Conservation (phyloP, 202 grass and related monocot genomes). For the Bolboschoenoplectus hybrid region DNA sequence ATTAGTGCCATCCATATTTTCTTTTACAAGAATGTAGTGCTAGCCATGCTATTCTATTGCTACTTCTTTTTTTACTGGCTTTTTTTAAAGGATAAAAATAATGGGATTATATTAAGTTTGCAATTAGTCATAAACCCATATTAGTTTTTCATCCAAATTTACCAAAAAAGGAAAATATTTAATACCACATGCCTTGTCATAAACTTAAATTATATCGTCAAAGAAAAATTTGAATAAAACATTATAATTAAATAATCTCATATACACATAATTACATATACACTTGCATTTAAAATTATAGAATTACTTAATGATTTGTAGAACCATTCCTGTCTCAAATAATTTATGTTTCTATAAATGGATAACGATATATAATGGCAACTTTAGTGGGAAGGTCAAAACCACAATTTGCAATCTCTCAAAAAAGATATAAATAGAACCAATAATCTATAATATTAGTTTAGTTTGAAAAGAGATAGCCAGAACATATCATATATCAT, state of each 20-base stretch:
- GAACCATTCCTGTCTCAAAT: background rate
- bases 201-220: background rate
- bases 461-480: slow-evolving; percentile 15
- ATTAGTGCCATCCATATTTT: background rate
- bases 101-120: background rate
- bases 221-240: slow-evolving; percentile 13
- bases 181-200: background rate
- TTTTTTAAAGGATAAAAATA: background rate
- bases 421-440: slow-evolving; percentile 20
- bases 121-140: background rate
- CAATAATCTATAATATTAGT: slow-evolving; percentile 3
- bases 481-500: slow-evolving; percentile 25
- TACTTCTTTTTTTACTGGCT: background rate
- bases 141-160: background rate
- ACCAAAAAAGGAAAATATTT: background rate
- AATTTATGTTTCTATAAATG: slow-evolving; percentile 8
- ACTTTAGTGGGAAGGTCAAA: slow-evolving; percentile 15
- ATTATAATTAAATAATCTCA: background rate
- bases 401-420: slow-evolving; percentile 14
- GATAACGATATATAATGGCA: slow-evolving; percentile 16
- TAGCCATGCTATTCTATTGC: background rate
- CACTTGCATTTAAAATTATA: background rate
- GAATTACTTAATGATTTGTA: background rate
- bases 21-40: background rate
- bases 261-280: background rate